A percentile compares a stretch with the other conserved stretches of the same genome.
Conservation (phyloP, 2,329 filamentous ascomycete species). For the Cladosporium colombiae region DNA sequence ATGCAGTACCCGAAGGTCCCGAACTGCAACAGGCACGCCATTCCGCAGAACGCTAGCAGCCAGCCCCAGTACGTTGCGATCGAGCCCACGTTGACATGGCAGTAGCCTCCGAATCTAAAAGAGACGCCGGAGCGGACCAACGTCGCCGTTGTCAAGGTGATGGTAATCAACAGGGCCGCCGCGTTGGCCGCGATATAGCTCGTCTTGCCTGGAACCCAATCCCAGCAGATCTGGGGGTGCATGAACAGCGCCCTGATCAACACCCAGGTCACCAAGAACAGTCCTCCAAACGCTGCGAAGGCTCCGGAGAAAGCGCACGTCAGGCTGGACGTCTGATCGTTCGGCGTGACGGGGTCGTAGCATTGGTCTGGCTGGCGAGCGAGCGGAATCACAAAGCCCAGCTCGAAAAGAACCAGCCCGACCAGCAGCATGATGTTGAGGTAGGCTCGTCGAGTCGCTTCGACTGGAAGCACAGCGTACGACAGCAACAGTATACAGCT, state of each 20-base stretch:
- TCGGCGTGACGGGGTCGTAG: slow-evolving; percentile 79
- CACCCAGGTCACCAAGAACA: slow-evolving; percentile 76
- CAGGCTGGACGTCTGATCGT: slow-evolving; percentile 72
- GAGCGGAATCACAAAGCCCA: slow-evolving; percentile 82
- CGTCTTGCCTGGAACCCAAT: slow-evolving; percentile 33
- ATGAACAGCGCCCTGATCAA: slow-evolving; percentile 55
- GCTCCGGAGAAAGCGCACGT: slow-evolving; percentile 80
- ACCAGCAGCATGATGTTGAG: slow-evolving; percentile 76
- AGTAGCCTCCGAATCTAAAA: slow-evolving; percentile 74
- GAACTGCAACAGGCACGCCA: slow-evolving; percentile 38
- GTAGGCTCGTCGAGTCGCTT: slow-evolving; percentile 82
- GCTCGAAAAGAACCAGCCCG: slow-evolving; percentile 71
- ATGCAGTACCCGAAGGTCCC: slow-evolving; percentile 41
- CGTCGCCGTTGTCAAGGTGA: slow-evolving; percentile 47
- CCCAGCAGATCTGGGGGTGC: slow-evolving; percentile 43
- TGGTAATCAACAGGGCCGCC: slow-evolving; percentile 34
- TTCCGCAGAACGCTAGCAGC: slow-evolving; percentile 38
- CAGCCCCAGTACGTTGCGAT: slow-evolving; percentile 43
- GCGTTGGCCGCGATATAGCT: slow-evolving; percentile 38
- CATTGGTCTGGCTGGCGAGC: slow-evolving; percentile 73
- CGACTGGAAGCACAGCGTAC: slow-evolving; percentile 72
- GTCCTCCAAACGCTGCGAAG: slow-evolving; percentile 75
- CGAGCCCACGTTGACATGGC: slow-evolving; percentile 72
- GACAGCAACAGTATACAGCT: slow-evolving; percentile 74
- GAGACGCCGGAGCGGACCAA: slow-evolving; percentile 40